phyloP scores from a whole-genome alignment of 2,329 filamentous ascomycete genomes.

The Stachybotrys elegans region DNA sequence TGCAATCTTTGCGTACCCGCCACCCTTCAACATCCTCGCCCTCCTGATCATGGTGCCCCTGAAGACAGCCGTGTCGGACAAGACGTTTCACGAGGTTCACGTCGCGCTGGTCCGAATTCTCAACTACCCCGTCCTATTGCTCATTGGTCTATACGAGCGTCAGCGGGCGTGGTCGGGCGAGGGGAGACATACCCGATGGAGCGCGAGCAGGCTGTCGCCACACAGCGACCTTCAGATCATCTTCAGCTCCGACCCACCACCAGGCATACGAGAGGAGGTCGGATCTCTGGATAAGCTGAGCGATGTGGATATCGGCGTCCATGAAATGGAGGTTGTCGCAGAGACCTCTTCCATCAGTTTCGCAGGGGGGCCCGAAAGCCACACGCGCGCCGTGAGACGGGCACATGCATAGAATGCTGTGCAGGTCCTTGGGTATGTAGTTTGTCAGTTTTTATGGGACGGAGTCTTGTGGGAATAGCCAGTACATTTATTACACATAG shows the following conservation, averaged over 20 bases:
- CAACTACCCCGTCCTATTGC: conserved; percentile 58
- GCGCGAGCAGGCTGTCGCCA: not conserved
- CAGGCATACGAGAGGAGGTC: not conserved
- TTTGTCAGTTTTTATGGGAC: no score
- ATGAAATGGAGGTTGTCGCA: not conserved
- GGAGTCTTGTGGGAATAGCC: no score
- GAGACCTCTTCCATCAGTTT: no score
- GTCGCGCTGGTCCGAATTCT: conserved; percentile 58
- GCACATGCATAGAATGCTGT: no score
- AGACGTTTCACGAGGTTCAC: conserved; percentile 68
- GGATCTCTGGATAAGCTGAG: not conserved
- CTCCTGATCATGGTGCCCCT: conserved; percentile 59
- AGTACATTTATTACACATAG: no score
- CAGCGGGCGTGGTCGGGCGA: conserved; percentile 23
- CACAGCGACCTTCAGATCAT: conserved; percentile 1
- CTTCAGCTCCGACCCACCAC: not conserved
- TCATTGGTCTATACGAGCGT: conserved; percentile 58
- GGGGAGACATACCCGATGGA: not conserved
- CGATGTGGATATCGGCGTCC: not conserved
- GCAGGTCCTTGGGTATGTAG: no score
- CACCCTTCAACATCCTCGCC: conserved; percentile 66
- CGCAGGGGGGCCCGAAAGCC: no score
- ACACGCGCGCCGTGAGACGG: no score
- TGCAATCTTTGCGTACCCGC: conserved; percentile 63
- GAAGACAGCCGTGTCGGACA: conserved; percentile 55